Conservation (phyloP, 108 stramenopile species). For the Discostella stelligeroides region DNA sequence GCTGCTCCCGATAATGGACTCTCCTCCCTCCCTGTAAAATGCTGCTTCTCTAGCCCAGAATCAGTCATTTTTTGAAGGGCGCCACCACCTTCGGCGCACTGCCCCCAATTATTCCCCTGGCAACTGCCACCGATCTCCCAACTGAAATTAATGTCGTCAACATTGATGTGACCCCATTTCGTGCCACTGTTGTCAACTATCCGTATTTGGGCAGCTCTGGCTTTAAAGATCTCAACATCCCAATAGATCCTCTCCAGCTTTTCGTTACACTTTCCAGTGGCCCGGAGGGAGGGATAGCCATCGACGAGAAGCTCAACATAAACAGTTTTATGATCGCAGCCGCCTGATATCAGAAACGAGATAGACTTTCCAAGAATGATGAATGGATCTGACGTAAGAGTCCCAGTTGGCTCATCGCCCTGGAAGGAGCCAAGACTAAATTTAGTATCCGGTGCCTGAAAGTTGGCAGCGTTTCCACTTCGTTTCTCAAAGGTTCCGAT, state of each 20-base stretch:
- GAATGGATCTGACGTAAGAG: constrained; percentile 73
- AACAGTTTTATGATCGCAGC: constrained; percentile 65
- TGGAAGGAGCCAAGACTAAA: constrained; percentile 50
- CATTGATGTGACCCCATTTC: constrained; percentile 80
- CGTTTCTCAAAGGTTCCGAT: constrained; percentile 77
- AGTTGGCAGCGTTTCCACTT: constrained; percentile 47
- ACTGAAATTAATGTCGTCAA: constrained; percentile 71
- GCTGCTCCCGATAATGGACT: constrained; percentile 70
- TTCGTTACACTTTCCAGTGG: constrained; percentile 76
- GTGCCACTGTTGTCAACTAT: constrained; percentile 65
- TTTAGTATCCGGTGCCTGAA: constrained; percentile 42
- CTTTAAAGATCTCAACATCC: constrained; percentile 55
- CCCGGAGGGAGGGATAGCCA: constrained; percentile 60
- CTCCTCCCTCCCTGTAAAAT: constrained; percentile 41
- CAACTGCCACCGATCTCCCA: constrained; percentile 54
- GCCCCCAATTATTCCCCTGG: constrained; percentile 33
- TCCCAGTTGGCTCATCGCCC: constrained; percentile 74
- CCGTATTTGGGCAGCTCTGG: constrained; percentile 64
- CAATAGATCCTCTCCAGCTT: constrained; percentile 58
- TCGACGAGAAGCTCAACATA: constrained; percentile 88
- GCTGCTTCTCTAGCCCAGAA: constrained; percentile 18
- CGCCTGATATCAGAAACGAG: constrained; percentile 75
- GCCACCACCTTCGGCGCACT: constrained; percentile 30
- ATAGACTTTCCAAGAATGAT: constrained; percentile 59
- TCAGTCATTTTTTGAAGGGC: constrained; percentile 21